Evolutionary conservation across 805 yeast species (phyloP), one percentile per base, ranked within the genome.

Genomic region (Deakozyma indianensis): DNA sequence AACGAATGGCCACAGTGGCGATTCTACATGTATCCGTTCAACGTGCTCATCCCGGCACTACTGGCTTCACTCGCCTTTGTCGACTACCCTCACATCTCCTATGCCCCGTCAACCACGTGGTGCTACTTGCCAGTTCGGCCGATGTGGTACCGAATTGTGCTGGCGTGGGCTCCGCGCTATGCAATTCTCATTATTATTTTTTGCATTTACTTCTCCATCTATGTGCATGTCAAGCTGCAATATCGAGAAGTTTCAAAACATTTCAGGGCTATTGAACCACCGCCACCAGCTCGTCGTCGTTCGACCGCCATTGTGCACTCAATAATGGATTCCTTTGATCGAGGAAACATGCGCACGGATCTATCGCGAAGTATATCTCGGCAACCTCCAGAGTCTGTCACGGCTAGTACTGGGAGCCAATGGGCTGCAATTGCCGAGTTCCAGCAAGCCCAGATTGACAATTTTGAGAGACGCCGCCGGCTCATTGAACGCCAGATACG

Each of bases 151-250:
- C 67, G 85, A 47, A 57, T 81, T 35, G 86, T 68, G 1, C 63
- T 87, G 43, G 75, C 86, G 51, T 88, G 95, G 95, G 78, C 77
- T 1, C 87, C 94, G 11, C 69, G 96, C 43, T 86, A 77, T 57
- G 61, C 74, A 47, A 73, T 87, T 45, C 71, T 83, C 48, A 57
- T 82, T 7, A 56, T 71, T 22, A 83, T 88, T 51, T 55, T 83
- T 28, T 59, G 69, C 2, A 75, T 85, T 41, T 87, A 87, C 60
- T 65, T 75, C 43, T 68, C 80, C 32, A 79, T 87, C 44, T 87
- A 87, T 60, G 62, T 75, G 49, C 83, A 81, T 56, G 90, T 87
- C 22, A 69, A 53, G 43, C 54, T 56, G 28, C 49, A 60, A 38
- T 60, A 61, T 43, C 55, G 60, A 1, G 53, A 49, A 22, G 55